Base-by-base conservation (phyloP, 176 grass and related monocot genomes). In the Miscanthus lutarioriparius region DNA sequence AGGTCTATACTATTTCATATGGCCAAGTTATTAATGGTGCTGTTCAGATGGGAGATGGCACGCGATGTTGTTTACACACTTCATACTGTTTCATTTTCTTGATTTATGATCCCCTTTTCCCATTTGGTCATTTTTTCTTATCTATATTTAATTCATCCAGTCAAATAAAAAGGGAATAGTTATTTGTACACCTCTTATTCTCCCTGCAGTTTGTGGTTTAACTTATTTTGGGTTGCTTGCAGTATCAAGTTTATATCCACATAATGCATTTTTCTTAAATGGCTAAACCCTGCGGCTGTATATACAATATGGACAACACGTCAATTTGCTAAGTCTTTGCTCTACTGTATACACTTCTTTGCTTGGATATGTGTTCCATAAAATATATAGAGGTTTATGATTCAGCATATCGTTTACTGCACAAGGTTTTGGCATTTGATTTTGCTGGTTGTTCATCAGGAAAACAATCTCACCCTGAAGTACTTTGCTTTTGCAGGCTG, bases 401-500 rank as follows among this genome's bases (percentile, higher is more conserved):
- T 64, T 39, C 7, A 49, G 15, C 41, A 38, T 71, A 10, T 37
- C 36, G 1, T 74, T 75, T 56, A 67, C 69, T 67, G 4, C 26
- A 68, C 20, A 27, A 76, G 12, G 40, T 41, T 41, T 28, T 64
- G n/a, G 1, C 14, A 32, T 79, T 23, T 69, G 23, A 72, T 59
- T 72, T 14, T 22, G 6, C 53, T n/a, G 27, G n/a, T 33, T n/a
- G 4, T 22, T 71, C 4, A 32, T 74, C 27, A 23, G 59, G 44
- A 36, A 45, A 47, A 67, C 41, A 77, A 33, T 54, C 56, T 74
- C 17, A 43, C 38, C 30, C 12, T 49, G 23, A 70, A 8, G 58
- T 90, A 8, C 26, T 75, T 83, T 2, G 44, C 20, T 86, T 74
- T 83, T 80, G 44, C 91, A 98, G 96, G 76, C 93, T 14, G 96